Conservation (phyloP, 805 yeast genomes). For the Yamadazyma scolyti region DNA sequence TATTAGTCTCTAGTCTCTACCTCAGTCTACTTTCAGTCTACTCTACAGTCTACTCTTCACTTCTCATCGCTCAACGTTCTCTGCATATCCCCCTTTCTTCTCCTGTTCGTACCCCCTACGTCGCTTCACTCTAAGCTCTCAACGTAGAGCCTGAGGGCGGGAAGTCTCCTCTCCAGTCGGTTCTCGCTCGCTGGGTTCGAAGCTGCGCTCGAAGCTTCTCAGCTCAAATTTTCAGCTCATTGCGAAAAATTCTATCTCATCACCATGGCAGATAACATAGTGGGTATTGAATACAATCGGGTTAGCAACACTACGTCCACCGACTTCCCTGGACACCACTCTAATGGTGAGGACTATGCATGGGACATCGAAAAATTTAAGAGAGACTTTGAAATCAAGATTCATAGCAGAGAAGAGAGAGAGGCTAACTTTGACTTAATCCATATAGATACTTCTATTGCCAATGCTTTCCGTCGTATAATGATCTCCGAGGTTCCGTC, state of each 20-base stretch:
- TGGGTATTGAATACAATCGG: conserved; percentile 85
- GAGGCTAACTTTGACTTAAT: conserved; percentile 82
- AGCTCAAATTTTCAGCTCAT: conserved; percentile 5
- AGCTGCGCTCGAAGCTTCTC: too few relatives aligned
- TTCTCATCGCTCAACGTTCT: too few relatives aligned
- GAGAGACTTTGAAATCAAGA: conserved; percentile 59
- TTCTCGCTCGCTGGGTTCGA: too few relatives aligned
- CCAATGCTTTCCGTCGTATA: conserved; percentile 95
- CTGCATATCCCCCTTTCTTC: too few relatives aligned
- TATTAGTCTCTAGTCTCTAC: too few relatives aligned
- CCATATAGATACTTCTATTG: conserved; percentile 85
- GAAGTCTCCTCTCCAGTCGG: too few relatives aligned
- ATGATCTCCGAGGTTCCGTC: conserved; percentile 97
- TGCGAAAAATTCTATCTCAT: too few relatives aligned
- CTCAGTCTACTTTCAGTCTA: too few relatives aligned
- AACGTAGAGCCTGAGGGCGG: too few relatives aligned
- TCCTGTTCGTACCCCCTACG: too few relatives aligned
- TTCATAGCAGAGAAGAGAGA: conserved; percentile 63
- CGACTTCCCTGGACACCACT: conserved; percentile 86
- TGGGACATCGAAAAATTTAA: conserved; percentile 87
- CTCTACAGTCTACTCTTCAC: too few relatives aligned
- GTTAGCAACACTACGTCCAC: conserved; percentile 86
- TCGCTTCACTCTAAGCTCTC: too few relatives aligned
- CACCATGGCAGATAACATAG: conserved; percentile 42
- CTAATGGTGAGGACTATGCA: conserved; percentile 54